Evolutionary conservation across 2,329 filamentous ascomycete genomes (phyloP), one percentile per base, ranked within the genome.

Genomic region (Cytospora chrysosperma): DNA sequence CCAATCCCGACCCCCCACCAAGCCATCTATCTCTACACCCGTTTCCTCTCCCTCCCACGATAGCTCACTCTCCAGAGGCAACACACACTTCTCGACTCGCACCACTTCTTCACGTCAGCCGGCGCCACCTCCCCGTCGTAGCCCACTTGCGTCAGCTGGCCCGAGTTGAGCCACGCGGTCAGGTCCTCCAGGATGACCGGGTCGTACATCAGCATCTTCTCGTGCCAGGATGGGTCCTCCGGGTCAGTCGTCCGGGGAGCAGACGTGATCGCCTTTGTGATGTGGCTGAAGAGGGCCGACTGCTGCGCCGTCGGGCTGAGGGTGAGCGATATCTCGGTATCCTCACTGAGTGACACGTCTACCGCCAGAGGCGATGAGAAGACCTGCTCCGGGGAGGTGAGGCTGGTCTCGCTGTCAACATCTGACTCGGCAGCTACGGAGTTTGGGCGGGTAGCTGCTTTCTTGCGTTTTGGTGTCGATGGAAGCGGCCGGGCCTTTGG

Each of bases 121-220:
- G 85, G 78, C 8, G 79, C 80, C 12, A 90, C 84, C 72, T 91
- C 87, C 10, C 81, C 82, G 68, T 91, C 88, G 69, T 85, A 89
- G 0, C 86, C 86, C 0, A 86, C 82, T 4, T 80, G 78, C 15
- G 81, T 82, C 52, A 93, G 76, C 27, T 86, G 85, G 15, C 89
- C 89, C 4, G 82, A 82, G 69, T 97, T 97, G 19, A 98, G 77
- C 90, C 93, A 98, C 0, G 79, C 77, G 0, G 93, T 85, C 17
- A 99, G 79, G 68, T 97, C 93, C 75, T 98, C 94, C 0, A 97
- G 76, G 1, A 95, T 82, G 51, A 99, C 89, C 0, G 94, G 92
- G 70, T 98, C 93, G 73, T 96, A 98, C 73, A 98, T 85, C 7
- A 98, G 80, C 54, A 99, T 97, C 77, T 93, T 96, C 75, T 98